Evolutionary conservation across 805 yeast species (phyloP).

Genomic region (Clavispora fructus): DNA sequence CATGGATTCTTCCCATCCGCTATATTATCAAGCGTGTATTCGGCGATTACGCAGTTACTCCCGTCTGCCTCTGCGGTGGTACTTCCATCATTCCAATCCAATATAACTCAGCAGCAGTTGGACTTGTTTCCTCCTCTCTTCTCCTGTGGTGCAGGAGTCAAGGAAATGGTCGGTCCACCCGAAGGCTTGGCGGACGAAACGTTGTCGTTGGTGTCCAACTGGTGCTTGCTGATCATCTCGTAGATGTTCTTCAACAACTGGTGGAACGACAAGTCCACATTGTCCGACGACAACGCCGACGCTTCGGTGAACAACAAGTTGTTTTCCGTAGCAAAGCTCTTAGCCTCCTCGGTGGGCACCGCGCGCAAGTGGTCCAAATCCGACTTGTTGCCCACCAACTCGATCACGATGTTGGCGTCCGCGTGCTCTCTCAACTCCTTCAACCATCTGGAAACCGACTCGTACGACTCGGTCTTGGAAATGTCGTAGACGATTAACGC

Average conservation of each 20-base stretch:
- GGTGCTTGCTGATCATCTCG: slow-evolving; percentile 91
- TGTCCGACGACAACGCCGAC: slow-evolving; percentile 87
- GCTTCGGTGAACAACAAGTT: slow-evolving; percentile 92
- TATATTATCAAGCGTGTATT: neutral
- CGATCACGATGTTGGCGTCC: slow-evolving; percentile 91
- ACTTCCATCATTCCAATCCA: neutral
- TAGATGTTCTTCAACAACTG: slow-evolving; percentile 89
- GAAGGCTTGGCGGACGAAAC: slow-evolving; percentile 50
- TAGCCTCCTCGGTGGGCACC: slow-evolving; percentile 96
- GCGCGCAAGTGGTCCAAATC: slow-evolving; percentile 92
- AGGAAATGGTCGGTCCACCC: slow-evolving; percentile 84
- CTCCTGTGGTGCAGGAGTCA: slow-evolving; percentile 90
- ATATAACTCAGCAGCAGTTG: slow-evolving; percentile 56
- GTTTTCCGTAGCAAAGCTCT: slow-evolving; percentile 89
- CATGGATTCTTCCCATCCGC: too few relatives aligned
- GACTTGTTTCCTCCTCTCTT: slow-evolving; percentile 53
- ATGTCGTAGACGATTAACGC: slow-evolving; percentile 95
- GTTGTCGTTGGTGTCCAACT: slow-evolving; percentile 78
- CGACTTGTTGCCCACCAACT: slow-evolving; percentile 86
- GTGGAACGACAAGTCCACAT: slow-evolving; percentile 91
- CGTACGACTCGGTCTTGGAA: slow-evolving; percentile 83
- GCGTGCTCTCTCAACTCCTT: slow-evolving; percentile 90
- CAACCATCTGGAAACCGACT: slow-evolving; percentile 81
- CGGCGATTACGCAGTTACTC: neutral
- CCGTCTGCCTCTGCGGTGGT: neutral